phyloP scores from a whole-genome alignment of 768 basidiomycete species.

The Inosperma sp. region DNA sequence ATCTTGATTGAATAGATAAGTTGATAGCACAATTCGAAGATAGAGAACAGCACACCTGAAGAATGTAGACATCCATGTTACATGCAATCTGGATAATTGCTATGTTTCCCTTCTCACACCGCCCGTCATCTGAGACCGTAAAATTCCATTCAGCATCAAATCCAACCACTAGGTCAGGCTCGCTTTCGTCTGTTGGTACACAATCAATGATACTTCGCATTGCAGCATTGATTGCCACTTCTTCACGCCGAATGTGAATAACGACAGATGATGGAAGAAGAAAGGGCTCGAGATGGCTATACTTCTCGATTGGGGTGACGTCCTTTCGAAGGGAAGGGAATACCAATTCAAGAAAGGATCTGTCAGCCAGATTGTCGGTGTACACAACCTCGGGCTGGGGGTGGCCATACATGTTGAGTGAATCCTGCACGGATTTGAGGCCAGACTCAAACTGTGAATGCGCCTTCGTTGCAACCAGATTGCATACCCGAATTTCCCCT shows the following conservation, averaged over 20 bases:
- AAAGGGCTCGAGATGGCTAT: conserved; percentile 19
- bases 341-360: conserved; percentile 14
- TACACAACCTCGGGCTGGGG: conserved; percentile 19
- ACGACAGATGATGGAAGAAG: conserved; percentile 13
- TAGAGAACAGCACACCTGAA: conserved; percentile 14
- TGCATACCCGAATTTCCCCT: neutral
- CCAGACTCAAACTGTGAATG: conserved; percentile 27
- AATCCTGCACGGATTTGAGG: conserved; percentile 18
- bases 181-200: conserved; percentile 15
- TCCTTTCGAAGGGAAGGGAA: conserved; percentile 17
- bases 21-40: neutral
- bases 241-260: conserved; percentile 9
- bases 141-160: conserved; percentile 21
- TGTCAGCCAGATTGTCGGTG: conserved; percentile 29
- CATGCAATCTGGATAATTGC: conserved; percentile 17
- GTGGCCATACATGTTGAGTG: conserved; percentile 27
- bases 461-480: conserved; percentile 14
- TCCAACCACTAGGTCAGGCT: conserved; percentile 11
- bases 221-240: conserved; percentile 16
- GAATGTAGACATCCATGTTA: conserved; percentile 13
- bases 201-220: conserved; percentile 16
- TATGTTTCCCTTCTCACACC: conserved; percentile 8
- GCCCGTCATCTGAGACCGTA: conserved; percentile 1
- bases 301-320: conserved; percentile 19
- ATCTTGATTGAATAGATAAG: too few relatives aligned